A percentile compares a stretch with the other conserved stretches of the same genome.
Conservation (phyloP, 352 stramenopile species). For the Phytophthora idaei region DNA sequence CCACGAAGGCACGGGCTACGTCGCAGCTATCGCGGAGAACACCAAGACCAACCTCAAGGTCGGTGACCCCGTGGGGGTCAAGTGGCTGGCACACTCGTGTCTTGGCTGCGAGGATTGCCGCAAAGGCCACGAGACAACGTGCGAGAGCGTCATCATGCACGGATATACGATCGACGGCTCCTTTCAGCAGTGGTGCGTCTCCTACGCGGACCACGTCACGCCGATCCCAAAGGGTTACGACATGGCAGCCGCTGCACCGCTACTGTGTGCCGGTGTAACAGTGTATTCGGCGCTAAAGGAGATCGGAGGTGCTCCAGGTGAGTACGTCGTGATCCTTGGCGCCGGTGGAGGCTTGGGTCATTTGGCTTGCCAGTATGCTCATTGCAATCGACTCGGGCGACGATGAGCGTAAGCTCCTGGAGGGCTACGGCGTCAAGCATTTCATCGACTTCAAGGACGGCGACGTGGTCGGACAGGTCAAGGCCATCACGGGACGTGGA, state of each 20-base stretch:
- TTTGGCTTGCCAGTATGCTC: conserved; percentile 74
- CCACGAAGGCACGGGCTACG: conserved; percentile 57
- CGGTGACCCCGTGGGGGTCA: conserved; percentile 53
- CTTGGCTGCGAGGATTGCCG: conserved; percentile 56
- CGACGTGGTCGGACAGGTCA: conserved; percentile 48
- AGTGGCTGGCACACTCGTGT: conserved; percentile 52
- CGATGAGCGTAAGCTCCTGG: conserved; percentile 63
- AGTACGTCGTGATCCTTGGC: conserved; percentile 66
- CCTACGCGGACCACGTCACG: conserved; percentile 78
- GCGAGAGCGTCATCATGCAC: conserved; percentile 42
- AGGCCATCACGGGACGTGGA: conserved; percentile 43
- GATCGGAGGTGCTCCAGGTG: conserved; percentile 43
- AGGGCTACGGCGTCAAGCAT: conserved; percentile 60
- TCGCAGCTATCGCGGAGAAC: conserved; percentile 46
- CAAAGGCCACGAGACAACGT: conserved; percentile 55
- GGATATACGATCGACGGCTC: conserved; percentile 53
- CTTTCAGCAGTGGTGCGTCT: conserved; percentile 67
- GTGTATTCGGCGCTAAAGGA: conserved; percentile 79
- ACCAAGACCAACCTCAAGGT: conserved; percentile 50
- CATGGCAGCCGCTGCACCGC: conserved; percentile 49
- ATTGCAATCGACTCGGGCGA: conserved; percentile 68
- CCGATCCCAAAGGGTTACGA: conserved; percentile 65
- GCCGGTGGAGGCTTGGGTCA: conserved; percentile 77
- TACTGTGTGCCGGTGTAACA: conserved; percentile 90
- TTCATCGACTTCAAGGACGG: conserved; percentile 77